phyloP scores from a whole-genome alignment of 2,329 filamentous ascomycete genomes.

The Fragosphaeria purpurea region DNA sequence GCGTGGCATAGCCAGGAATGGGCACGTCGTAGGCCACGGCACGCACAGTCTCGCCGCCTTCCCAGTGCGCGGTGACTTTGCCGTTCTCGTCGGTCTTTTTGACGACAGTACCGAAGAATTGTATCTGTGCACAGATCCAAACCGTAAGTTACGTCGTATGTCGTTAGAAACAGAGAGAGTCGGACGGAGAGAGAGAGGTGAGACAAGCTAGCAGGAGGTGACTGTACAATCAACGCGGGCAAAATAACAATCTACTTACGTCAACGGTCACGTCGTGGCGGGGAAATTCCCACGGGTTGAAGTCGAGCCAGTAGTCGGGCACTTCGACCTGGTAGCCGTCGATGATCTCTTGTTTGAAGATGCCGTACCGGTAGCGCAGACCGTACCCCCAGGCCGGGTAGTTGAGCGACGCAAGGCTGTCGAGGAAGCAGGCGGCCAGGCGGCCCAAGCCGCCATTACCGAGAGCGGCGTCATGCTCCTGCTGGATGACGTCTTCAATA shows the following conservation, averaged over 20 bases:
- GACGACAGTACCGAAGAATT: slow-evolving; percentile 83
- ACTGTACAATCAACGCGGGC: not conserved
- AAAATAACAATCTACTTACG: slow-evolving; percentile 30
- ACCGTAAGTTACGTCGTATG: too few species aligned
- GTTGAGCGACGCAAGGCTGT: slow-evolving; percentile 89
- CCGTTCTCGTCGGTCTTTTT: slow-evolving; percentile 68
- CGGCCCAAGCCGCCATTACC: slow-evolving; percentile 94
- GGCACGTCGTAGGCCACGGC: slow-evolving; percentile 90
- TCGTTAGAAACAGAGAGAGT: too few species aligned
- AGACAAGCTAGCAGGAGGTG: not conserved
- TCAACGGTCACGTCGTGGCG: slow-evolving; percentile 92
- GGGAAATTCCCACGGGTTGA: slow-evolving; percentile 98
- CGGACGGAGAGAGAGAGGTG: too few species aligned
- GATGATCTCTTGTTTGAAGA: slow-evolving; percentile 99
- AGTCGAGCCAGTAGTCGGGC: slow-evolving; percentile 98
- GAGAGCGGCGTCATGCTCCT: slow-evolving; percentile 92
- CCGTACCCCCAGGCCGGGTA: slow-evolving; percentile 97
- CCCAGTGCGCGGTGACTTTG: slow-evolving; percentile 68
- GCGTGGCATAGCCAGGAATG: slow-evolving; percentile 82
- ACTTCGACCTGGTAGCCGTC: slow-evolving; percentile 97
- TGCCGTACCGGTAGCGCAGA: slow-evolving; percentile 87
- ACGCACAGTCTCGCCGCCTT: slow-evolving; percentile 84
- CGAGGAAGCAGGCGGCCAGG: slow-evolving; percentile 91
- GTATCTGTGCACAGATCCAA: slow-evolving; percentile 42
- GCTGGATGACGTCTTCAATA: slow-evolving; percentile 87